A percentile compares a stretch with the other conserved stretches of the same genome.
Evolutionary conservation across 2,329 filamentous ascomycete genomes (phyloP).

Genomic region (Fusarium verrucosum): DNA sequence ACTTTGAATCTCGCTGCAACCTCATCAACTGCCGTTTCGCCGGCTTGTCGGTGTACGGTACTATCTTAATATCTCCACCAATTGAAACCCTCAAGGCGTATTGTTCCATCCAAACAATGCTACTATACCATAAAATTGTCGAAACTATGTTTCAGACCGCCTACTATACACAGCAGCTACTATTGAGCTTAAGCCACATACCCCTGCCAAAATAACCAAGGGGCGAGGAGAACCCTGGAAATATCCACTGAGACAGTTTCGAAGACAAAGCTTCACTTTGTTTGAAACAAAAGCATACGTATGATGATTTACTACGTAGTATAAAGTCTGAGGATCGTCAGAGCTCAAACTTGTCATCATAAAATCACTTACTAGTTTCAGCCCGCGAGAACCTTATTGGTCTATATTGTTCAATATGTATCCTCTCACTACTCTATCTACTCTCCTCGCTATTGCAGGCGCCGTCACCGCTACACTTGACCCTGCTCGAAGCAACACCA

Average conservation of each 20-base stretch:
- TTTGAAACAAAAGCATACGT: conserved; percentile 17
- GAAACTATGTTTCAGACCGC: conserved; percentile 18
- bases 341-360: not conserved
- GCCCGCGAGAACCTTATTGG: not conserved
- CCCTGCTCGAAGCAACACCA: conserved; percentile 38
- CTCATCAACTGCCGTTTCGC: not conserved
- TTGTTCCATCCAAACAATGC: not conserved
- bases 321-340: conserved; percentile 6
- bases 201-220: conserved; percentile 14
- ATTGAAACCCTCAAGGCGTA: not conserved
- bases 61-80: conserved; percentile 16
- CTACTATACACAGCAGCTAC: not conserved
- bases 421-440: conserved; percentile 33
- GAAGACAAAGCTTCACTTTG: conserved; percentile 19
- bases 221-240: not conserved
- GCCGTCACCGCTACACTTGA: conserved; percentile 38
- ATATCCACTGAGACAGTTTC: conserved; percentile 24
- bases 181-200: conserved; percentile 1
- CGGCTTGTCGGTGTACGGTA: not conserved
- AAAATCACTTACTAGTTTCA: not conserved
- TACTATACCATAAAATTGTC: not conserved
- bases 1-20: not conserved
- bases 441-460: conserved; percentile 34
- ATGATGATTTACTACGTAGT: not conserved
- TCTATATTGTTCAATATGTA: conserved; percentile 27